Percentiles rank a stretch among this genome's conserved stretches.
phyloP scores from a whole-genome alignment of 192 early-diverging fungal genomes.

The Coemansia sp. region DNA sequence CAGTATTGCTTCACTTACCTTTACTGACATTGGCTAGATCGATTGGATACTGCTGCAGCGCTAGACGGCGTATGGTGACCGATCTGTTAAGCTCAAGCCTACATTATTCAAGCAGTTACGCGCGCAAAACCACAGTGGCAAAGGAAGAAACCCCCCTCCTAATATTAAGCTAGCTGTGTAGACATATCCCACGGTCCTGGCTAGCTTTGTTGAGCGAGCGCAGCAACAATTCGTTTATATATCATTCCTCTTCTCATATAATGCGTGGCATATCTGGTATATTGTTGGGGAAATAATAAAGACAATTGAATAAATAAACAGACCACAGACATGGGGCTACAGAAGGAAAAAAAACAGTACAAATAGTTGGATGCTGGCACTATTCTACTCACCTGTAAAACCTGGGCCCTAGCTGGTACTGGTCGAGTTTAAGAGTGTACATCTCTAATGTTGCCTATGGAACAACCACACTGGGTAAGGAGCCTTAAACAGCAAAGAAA shows the following conservation, averaged over 20 bases:
- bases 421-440: constrained; percentile 29
- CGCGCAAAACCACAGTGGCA: not conserved
- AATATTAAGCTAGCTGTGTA: not conserved
- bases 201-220: too few species aligned
- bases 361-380: not conserved
- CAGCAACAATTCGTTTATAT: too few species aligned
- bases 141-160: not conserved
- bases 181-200: too few species aligned
- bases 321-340: not conserved
- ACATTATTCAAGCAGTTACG: constrained; percentile 2
- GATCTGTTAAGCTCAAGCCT: constrained; percentile 49
- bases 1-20: constrained; percentile 36
- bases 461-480: not conserved
- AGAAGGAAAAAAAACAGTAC: not conserved
- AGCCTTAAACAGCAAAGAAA: not conserved
- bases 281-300: too few species aligned
- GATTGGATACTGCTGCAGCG: constrained; percentile 40
- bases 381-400: constrained; percentile 39
- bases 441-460: constrained; percentile 4
- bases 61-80: constrained; percentile 48
- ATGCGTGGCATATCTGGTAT: too few species aligned
- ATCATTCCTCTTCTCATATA: too few species aligned
- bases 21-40: constrained; percentile 32
- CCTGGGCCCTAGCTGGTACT: constrained; percentile 42
- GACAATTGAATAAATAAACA: too few species aligned